Base-by-base conservation (phyloP, 805 yeast species). In the Metschnikowia colocasiae region DNA sequence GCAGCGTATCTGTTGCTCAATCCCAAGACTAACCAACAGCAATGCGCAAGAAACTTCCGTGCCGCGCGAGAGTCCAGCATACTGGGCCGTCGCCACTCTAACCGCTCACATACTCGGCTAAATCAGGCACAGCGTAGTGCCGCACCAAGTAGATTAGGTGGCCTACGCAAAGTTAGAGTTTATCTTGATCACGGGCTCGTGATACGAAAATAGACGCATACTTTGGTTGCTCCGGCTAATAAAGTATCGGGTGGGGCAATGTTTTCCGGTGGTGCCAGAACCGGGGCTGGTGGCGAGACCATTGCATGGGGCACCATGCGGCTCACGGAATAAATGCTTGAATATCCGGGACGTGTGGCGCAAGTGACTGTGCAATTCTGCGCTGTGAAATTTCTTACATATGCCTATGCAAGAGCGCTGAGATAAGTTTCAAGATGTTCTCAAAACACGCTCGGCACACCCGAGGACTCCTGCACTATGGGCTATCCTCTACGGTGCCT, bases 51-150 rank as follows among this genome's bases (percentile, higher is more conserved):
- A 19, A 16, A 29, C 42, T 27, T 27, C 34, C 22, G 34, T 39
- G 42, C 42, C 22, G 42, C 34, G 34, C 19, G 19, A 8, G 20
- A 22, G 12, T 19, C 30, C 26, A n/a, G 34, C 34, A 19, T 2
- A 10, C 18, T 6, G 15, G 3, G 19, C 42, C 34, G 26, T 39
- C 42, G 29, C 29, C 42, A 8, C 23, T 8, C 26, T 13, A 39
- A 27, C 42, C 6, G 12, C 34, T 19, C 26, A 19, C 20, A 20
- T 35, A 35, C 41, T 38, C 41, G 41, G 41, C 41, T 38, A 38
- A 38, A 38, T 26, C 31, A 38, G 41, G 26, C 41, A 38, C 41
- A 26, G 6, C 20, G n/a, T 38, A 10, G 31, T 38, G 41, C 32
- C 16, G 31, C 15, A 22, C 22, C n/a, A 10, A 6, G 15, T 8